phyloP scores from a whole-genome alignment of 371 early-diverging fungal genomes.

The Mortierella sp. region DNA sequence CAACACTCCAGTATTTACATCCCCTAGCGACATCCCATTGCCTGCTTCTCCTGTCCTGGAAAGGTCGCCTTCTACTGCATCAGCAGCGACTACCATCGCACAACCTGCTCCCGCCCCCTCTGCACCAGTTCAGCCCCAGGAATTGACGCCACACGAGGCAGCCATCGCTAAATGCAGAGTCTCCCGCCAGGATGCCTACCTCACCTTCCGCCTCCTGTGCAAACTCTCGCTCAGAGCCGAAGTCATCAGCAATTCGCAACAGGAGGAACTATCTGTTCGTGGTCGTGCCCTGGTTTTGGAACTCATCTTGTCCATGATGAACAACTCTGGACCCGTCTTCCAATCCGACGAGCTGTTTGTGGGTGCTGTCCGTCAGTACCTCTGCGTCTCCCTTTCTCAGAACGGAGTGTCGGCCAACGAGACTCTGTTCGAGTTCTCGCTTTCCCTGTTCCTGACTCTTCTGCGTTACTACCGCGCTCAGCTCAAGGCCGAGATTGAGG shows the following conservation, averaged over 20 bases:
- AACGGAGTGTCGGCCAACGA: conserved; percentile 75
- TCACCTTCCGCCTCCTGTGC: conserved; percentile 93
- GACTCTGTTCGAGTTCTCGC: conserved; percentile 76
- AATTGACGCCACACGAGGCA: conserved; percentile 40
- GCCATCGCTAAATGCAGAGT: conserved; percentile 53
- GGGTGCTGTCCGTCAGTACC: conserved; percentile 74
- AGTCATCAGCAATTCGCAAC: conserved; percentile 42
- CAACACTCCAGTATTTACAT: not conserved
- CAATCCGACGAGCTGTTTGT: conserved; percentile 63
- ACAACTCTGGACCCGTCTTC: conserved; percentile 72
- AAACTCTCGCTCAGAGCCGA: conserved; percentile 87
- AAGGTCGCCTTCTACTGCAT: conserved; percentile 23
- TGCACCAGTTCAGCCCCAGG: conserved; percentile 16
- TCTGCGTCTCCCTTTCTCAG: conserved; percentile 73
- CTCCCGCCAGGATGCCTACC: conserved; percentile 83
- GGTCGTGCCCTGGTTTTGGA: conserved; percentile 67
- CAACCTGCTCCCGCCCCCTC: not conserved
- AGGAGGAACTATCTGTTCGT: conserved; percentile 55
- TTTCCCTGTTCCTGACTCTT: conserved; percentile 73
- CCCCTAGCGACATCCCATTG: conserved; percentile 42
- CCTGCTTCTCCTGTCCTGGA: conserved; percentile 40
- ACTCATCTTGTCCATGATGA: conserved; percentile 70
- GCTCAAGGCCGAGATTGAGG: conserved; percentile 83
- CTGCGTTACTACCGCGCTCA: conserved; percentile 68
- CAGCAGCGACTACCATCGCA: conserved; percentile 16